Evolutionary conservation across 257 asterid genomes (phyloP).

Genomic region (Plectranthus barbatus): DNA sequence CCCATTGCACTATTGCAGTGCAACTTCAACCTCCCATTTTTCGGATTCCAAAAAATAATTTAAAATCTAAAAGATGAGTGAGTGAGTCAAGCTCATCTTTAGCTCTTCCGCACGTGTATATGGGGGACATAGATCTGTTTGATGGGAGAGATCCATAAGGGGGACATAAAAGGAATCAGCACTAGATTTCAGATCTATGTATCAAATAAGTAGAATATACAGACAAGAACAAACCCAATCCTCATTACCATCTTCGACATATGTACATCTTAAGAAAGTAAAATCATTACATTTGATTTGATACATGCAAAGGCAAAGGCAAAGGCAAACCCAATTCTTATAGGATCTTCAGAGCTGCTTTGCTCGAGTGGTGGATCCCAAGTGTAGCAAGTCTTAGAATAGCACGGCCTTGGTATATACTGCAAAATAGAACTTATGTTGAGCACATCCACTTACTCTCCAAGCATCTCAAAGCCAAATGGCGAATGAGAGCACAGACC

Average conservation of each 20-base stretch:
- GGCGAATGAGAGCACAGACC: background rate
- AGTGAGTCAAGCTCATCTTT: no score
- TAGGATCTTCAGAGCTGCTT: slow-evolving; percentile 44
- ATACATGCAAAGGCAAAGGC: no score
- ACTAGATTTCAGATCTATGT: no score
- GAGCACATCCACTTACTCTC: slow-evolving; percentile 9
- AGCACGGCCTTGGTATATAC: slow-evolving; percentile 73
- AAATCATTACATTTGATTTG: background rate
- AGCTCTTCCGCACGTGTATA: no score
- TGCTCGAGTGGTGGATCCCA: slow-evolving; percentile 65
- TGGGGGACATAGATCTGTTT: no score
- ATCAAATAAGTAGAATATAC: no score
- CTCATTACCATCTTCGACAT: slow-evolving; percentile 2
- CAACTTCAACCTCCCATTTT: no score
- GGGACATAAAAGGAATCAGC: no score
- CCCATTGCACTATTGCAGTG: no score
- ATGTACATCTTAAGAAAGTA: slow-evolving; percentile 17
- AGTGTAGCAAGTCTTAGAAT: slow-evolving; percentile 51
- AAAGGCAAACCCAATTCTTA: slow-evolving; percentile 5
- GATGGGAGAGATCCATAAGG: no score
- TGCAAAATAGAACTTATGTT: slow-evolving; percentile 34
- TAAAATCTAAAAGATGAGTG: no score
- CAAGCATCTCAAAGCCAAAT: background rate
- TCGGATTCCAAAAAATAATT: no score
- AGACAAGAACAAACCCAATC: background rate